Evolutionary conservation across 2,329 filamentous ascomycete genomes (phyloP).

Genomic region (Waltergamsia citrina): DNA sequence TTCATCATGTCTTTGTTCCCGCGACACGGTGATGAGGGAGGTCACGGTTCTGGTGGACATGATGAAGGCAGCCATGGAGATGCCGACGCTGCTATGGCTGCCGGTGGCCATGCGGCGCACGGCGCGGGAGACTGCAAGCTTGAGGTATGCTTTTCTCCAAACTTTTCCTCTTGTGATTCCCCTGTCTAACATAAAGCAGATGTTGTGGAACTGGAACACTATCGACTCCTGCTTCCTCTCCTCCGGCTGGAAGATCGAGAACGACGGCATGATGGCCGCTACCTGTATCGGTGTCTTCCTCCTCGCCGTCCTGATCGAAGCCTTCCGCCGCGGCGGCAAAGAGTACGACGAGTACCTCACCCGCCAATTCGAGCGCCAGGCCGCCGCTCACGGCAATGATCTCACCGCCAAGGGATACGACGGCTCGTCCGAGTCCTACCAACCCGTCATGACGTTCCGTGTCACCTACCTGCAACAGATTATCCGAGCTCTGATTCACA

Average conservation of each 20-base stretch:
- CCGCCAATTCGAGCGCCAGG: constrained; percentile 32
- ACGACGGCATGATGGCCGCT: constrained; percentile 63
- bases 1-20: too few relatives aligned
- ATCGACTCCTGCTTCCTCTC: constrained; percentile 66
- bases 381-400: constrained; percentile 12
- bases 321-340: constrained; percentile 58
- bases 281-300: constrained; percentile 68
- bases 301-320: constrained; percentile 62
- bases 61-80: too few relatives aligned
- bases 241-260: constrained; percentile 61
- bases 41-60: too few relatives aligned
- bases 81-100: too few relatives aligned
- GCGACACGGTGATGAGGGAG: constrained; percentile 9
- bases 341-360: constrained; percentile 63
- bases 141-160: constrained; percentile 12
- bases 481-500: constrained; percentile 56
- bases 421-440: constrained; percentile 10
- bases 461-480: constrained; percentile 56
- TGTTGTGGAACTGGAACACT: constrained; percentile 73
- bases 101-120: too few relatives aligned
- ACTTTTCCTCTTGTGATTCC: not conserved
- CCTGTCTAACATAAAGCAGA: constrained; percentile 31
- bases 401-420: constrained; percentile 10
- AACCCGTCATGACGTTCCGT: constrained; percentile 26
- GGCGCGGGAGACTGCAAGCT: constrained; percentile 24